Evolutionary conservation across 1,139 yeast genomes (phyloP), one percentile per base, ranked within the genome.

Genomic region (Blastobotrys illinoisensis): DNA sequence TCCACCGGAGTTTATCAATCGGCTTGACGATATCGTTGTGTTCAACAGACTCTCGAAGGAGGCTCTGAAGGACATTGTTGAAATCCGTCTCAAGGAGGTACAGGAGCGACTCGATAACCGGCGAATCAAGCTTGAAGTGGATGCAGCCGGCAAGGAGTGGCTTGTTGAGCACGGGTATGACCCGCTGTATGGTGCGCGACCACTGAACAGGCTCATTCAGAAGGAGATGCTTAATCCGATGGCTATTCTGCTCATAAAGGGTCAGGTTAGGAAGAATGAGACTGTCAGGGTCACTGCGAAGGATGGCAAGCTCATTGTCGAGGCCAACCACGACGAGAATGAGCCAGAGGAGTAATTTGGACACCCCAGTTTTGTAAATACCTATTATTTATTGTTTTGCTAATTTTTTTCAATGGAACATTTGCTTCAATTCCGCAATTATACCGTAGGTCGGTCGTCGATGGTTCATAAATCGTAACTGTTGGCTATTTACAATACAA

Each of bases 1-100:
- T 65, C 91, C 98, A 14, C 99, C 99, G 0, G 99, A 93, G 70
- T 93, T 93, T 67, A 79, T 93, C 68, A 93, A 93, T 68, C 85
- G 99, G 69, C 79, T 93, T 62, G 98, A 93, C 69, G 99, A 93
- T 60, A 82, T 88, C 13, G 76, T 93, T 40, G 88, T 93, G 1
- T 93, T 93, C 77, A 93, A 93, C 74, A 81, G 97, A 64, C 78
- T 93, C 36, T 86, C 96, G 1, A 87, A 83, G 68, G 67, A 71
- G 1, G 87, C 95, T 1, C 76, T 93, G 58, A 77, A 83, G 61
- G 81, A 80, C 54, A 93, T 93, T 62, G 91, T 93, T 53, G 93
- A 89, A 55, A 85, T 93, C 58, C 79, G 98, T 59, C 76, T 93
- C 51, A 71, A 74, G 18, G 99, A 93, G 68, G 85, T 93, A 45